Conservation (phyloP, 352 stramenopile species). For the Phytophthora hibernalis region DNA sequence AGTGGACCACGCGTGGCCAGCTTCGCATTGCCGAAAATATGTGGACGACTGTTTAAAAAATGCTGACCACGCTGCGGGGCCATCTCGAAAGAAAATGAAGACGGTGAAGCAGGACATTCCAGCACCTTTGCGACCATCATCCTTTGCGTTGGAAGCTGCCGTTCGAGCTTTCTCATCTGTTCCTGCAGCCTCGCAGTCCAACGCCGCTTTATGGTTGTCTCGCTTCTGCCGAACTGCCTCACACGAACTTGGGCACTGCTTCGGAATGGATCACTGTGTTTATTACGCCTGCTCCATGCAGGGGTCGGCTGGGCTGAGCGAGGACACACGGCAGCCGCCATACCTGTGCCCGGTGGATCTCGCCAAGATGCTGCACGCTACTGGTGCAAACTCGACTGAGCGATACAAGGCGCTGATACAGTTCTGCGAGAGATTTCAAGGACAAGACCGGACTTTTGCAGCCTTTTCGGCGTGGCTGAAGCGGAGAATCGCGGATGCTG, state of each 20-base stretch:
- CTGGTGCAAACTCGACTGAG: slow-evolving; percentile 10
- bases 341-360: slow-evolving; percentile 36
- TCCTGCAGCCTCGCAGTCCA: slow-evolving; percentile 12
- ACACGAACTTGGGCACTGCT: slow-evolving; percentile 34
- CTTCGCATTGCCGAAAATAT: slow-evolving; percentile 28
- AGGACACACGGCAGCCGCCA: slow-evolving; percentile 27
- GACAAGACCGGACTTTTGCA: slow-evolving; percentile 19
- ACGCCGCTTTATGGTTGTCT: slow-evolving; percentile 23
- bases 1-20: slow-evolving; percentile 30
- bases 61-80: background rate
- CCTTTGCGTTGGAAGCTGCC: slow-evolving; percentile 16
- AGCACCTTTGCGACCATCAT: background rate
- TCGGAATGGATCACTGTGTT: slow-evolving; percentile 36
- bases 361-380: slow-evolving; percentile 20
- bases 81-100: slow-evolving; percentile 23
- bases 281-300: slow-evolving; percentile 37
- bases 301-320: slow-evolving; percentile 29
- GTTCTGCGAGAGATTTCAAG: slow-evolving; percentile 28
- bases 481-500: background rate
- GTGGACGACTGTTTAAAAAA: slow-evolving; percentile 19
- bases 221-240: slow-evolving; percentile 29
- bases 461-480: slow-evolving; percentile 26
- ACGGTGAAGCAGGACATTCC: background rate
- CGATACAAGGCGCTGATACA: slow-evolving; percentile 25
- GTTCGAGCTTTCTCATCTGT: slow-evolving; percentile 17